phyloP scores from a whole-genome alignment of 768 basidiomycete species.

The Calocybe indica region DNA sequence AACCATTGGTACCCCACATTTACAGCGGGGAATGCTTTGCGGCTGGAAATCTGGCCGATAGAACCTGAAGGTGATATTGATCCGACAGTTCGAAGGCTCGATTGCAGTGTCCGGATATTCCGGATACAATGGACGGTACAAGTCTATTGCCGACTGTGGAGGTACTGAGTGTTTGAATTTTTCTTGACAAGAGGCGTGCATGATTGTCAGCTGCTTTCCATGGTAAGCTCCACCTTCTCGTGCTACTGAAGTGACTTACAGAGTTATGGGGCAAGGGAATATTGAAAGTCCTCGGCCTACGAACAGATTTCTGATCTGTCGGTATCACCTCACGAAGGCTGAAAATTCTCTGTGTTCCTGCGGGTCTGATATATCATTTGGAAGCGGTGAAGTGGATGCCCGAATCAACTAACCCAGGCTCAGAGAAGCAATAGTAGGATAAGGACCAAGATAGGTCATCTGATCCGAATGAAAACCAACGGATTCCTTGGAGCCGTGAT shows the following conservation, averaged over 20 bases:
- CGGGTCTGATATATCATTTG: too few species aligned
- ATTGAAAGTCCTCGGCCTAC: constrained; percentile 69
- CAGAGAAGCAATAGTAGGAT: constrained; percentile 79
- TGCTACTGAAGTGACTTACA: constrained; percentile 30
- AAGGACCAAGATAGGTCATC: constrained; percentile 76
- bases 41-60: constrained; percentile 79
- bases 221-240: too few species aligned
- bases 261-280: constrained; percentile 77
- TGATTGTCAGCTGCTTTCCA: constrained; percentile 59
- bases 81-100: constrained; percentile 60
- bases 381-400: neutral
- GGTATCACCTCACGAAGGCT: constrained; percentile 76
- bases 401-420: constrained; percentile 55
- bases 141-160: constrained; percentile 62
- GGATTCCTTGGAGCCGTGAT: constrained; percentile 74
- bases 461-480: constrained; percentile 84
- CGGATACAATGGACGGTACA: constrained; percentile 60
- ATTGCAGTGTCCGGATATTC: constrained; percentile 18
- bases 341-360: constrained; percentile 66
- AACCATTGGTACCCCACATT: constrained; percentile 66
- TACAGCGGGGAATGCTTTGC: constrained; percentile 59
- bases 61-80: constrained; percentile 85
- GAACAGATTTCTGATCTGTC: constrained; percentile 45
- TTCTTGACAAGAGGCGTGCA: constrained; percentile 85
- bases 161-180: constrained; percentile 76